These are phyloP conservation scores for Capsicum pubescens DNA, from an alignment of 257 asterid species.

Conservation along the genomic window DNA sequence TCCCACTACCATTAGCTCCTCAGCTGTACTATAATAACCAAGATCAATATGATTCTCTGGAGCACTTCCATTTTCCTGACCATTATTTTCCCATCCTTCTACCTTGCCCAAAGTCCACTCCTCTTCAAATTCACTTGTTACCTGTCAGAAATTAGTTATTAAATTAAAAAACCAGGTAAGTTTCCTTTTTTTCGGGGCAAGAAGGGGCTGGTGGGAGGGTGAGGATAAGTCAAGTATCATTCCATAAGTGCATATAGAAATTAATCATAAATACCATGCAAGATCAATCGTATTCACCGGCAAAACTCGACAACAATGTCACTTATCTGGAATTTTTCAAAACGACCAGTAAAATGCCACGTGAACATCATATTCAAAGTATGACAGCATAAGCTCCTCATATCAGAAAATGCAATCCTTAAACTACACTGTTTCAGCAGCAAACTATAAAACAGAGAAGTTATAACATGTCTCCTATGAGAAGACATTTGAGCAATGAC, in stretches of 20 bases:
- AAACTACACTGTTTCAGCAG: not conserved
- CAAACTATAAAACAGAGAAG: slow-evolving; percentile 5
- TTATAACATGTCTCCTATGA: slow-evolving; percentile 6
- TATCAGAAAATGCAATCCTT: not conserved
- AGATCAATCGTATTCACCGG: not conserved
- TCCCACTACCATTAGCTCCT: slow-evolving; percentile 85
- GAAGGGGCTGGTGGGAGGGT: not conserved
- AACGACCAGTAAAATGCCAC: slow-evolving; percentile 5
- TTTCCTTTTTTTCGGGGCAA: not conserved
- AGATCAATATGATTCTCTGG: slow-evolving; percentile 74
- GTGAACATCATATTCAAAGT: not conserved
- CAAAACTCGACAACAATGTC: not conserved
- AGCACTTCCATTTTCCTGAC: slow-evolving; percentile 63
- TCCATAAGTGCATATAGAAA: not conserved
- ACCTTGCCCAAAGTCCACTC: slow-evolving; percentile 71
- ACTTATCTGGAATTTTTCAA: not conserved
- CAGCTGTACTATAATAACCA: slow-evolving; percentile 73
- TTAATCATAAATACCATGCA: not conserved
- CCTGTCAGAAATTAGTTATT: slow-evolving; percentile 49
- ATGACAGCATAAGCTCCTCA: slow-evolving; percentile 14
- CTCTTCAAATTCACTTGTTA: slow-evolving; percentile 79
- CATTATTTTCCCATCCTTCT: slow-evolving; percentile 79
- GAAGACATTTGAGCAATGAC: not conserved
- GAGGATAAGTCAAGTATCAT: not conserved
- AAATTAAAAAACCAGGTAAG: slow-evolving; percentile 24